These are phyloP conservation scores for Fusarium solani-melongenae DNA, from an alignment of 2,329 filamentous ascomycete genomes.

Conservation along the genomic window DNA sequence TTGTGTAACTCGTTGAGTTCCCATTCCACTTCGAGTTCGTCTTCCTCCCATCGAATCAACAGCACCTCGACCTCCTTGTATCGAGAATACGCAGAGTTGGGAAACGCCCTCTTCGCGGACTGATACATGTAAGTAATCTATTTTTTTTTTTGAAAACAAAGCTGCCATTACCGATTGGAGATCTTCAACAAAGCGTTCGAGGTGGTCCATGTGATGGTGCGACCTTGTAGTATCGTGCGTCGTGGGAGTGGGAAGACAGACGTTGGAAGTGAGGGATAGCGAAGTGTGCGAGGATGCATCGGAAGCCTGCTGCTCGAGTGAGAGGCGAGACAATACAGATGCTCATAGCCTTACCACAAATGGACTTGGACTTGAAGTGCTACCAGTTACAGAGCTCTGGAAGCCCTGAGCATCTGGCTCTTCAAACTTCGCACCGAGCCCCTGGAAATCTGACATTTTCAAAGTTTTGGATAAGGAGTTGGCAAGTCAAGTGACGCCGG, in stretches of 20 bases:
- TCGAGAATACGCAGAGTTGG: constrained; percentile 41
- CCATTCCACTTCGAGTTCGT: constrained; percentile 40
- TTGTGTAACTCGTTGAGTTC: constrained; percentile 37
- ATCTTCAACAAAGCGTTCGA: constrained; percentile 36
- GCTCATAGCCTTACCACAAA: constrained; percentile 35
- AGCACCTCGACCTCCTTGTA: constrained; percentile 41
- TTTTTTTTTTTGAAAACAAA: too few relatives aligned
- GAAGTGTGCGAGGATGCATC: constrained; percentile 42
- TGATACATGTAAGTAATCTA: constrained; percentile 15
- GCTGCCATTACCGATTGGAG: constrained; percentile 31
- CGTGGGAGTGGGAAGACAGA: constrained; percentile 33
- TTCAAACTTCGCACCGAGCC: constrained; percentile 39
- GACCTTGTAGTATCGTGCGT: constrained; percentile 43
- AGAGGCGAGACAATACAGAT: constrained; percentile 9
- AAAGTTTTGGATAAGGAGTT: not conserved
- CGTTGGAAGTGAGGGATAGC: constrained; percentile 36
- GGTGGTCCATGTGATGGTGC: constrained; percentile 40
- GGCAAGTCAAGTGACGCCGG: not conserved
- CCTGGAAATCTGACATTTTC: constrained; percentile 37
- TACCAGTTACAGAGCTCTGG: constrained; percentile 39
- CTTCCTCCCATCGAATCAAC: constrained; percentile 43
- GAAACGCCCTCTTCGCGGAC: constrained; percentile 41
- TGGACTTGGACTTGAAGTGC: constrained; percentile 38
- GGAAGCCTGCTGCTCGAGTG: constrained; percentile 37
- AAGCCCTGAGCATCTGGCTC: constrained; percentile 28